Evolutionary conservation across 306 rosid genomes (phyloP).

Genomic region (Cyclanthera cordifolia): DNA sequence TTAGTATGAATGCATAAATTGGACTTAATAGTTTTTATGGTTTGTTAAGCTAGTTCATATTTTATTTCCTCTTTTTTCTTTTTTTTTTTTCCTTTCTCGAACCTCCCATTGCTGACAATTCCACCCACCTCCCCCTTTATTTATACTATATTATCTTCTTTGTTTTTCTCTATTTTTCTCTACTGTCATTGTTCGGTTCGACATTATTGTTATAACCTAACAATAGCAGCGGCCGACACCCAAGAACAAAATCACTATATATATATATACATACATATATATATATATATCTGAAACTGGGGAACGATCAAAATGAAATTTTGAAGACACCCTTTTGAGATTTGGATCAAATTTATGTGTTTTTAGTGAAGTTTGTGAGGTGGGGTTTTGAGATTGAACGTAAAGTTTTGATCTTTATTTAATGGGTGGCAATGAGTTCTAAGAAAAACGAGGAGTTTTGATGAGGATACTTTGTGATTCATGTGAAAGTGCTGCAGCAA

Average conservation of each 20-base stretch:
- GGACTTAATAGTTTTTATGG: too few species aligned
- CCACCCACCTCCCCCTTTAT: background rate
- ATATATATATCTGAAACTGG: background rate
- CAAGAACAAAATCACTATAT: conserved; percentile 8
- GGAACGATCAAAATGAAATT: background rate
- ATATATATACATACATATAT: too few species aligned
- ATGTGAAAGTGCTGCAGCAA: conserved; percentile 92
- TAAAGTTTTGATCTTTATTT: conserved; percentile 12
- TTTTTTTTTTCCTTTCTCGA: background rate
- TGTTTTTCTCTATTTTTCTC: background rate
- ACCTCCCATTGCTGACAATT: conserved; percentile 6
- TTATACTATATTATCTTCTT: conserved; percentile 3
- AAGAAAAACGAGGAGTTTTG: conserved; percentile 22
- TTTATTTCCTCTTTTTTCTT: background rate
- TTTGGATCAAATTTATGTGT: background rate
- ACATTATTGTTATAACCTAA: conserved; percentile 6
- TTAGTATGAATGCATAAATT: too few species aligned
- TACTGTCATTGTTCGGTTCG: background rate
- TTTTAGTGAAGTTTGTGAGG: background rate
- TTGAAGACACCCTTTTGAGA: background rate
- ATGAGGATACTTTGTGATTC: conserved; percentile 99
- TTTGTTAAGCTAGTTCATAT: too few species aligned
- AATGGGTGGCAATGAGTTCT: conserved; percentile 52
- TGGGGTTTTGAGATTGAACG: background rate
- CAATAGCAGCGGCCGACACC: conserved; percentile 1